These are phyloP conservation scores for Betula pendula DNA, from an alignment of 306 rosid species.

Conservation along the genomic window DNA sequence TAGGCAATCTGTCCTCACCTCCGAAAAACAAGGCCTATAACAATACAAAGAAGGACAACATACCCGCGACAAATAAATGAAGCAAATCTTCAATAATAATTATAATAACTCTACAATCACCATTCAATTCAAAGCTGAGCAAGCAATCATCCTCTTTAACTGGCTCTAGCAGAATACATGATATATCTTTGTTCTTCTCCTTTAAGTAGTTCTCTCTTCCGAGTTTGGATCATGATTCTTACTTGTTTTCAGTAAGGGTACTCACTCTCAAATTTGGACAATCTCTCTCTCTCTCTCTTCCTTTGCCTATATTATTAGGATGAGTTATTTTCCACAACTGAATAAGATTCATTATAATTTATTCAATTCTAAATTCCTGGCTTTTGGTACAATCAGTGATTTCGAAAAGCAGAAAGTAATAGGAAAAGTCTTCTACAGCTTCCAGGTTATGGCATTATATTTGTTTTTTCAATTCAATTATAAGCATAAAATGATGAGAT, in stretches of 20 bases:
- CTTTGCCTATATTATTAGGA: background rate
- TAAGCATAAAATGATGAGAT: background rate
- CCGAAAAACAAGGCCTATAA: conserved; percentile 72
- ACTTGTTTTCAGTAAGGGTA: background rate
- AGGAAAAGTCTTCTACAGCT: background rate
- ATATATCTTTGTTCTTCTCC: background rate
- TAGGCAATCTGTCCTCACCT: conserved; percentile 54
- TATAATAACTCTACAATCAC: background rate
- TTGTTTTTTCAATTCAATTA: background rate
- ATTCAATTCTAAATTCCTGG: background rate
- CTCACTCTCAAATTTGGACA: background rate
- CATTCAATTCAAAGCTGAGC: background rate
- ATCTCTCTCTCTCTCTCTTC: too few species aligned
- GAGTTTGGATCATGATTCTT: background rate
- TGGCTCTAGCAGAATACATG: background rate
- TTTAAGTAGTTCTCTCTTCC: background rate
- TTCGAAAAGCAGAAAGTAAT: background rate
- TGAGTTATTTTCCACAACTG: background rate
- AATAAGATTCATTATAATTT: background rate
- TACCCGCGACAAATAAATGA: background rate
- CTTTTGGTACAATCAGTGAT: background rate
- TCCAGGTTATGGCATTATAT: background rate
- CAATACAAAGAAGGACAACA: conserved; percentile 15
- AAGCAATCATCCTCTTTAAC: background rate
- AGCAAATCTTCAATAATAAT: background rate